Evolutionary conservation across 2,329 filamentous ascomycete species (phyloP).

Genomic region (Ambrosiella xylebori): DNA sequence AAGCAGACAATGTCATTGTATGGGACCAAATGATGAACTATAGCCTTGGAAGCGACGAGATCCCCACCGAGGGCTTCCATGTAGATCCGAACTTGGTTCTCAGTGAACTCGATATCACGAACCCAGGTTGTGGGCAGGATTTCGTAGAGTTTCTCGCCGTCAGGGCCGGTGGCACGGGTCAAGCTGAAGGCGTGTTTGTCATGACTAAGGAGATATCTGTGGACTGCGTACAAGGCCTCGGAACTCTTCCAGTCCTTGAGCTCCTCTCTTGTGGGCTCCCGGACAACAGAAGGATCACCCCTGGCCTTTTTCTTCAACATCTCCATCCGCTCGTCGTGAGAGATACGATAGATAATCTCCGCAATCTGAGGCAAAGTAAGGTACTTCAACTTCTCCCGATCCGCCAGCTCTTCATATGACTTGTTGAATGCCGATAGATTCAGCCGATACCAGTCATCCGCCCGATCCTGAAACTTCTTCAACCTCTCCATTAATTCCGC

Average conservation of each 20-base stretch:
- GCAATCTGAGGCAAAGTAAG: slow-evolving; percentile 36
- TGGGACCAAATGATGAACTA: no score
- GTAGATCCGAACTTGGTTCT: slow-evolving; percentile 18
- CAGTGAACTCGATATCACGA: slow-evolving; percentile 19
- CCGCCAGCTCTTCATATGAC: slow-evolving; percentile 26
- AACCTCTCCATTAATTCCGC: not conserved
- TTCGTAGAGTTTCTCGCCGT: slow-evolving; percentile 40
- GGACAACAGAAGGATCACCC: not conserved
- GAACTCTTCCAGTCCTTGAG: slow-evolving; percentile 19
- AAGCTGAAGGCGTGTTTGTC: slow-evolving; percentile 41
- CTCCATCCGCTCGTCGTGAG: not conserved
- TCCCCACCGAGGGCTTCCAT: slow-evolving; percentile 5
- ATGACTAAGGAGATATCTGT: slow-evolving; percentile 42
- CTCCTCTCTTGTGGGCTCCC: not conserved
- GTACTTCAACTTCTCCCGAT: slow-evolving; percentile 24
- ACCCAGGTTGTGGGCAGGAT: slow-evolving; percentile 26
- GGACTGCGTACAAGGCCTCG: slow-evolving; percentile 49
- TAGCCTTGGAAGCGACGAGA: not conserved
- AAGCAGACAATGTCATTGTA: slow-evolving; percentile 21
- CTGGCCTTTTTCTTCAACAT: not conserved
- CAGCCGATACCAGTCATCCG: not conserved
- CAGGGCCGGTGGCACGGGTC: slow-evolving; percentile 19
- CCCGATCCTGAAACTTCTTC: not conserved
- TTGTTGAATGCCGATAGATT: slow-evolving; percentile 32
- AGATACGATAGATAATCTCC: slow-evolving; percentile 14